phyloP scores from a whole-genome alignment of 2,329 filamentous ascomycete genomes.

The Fusarium verrucosum region DNA sequence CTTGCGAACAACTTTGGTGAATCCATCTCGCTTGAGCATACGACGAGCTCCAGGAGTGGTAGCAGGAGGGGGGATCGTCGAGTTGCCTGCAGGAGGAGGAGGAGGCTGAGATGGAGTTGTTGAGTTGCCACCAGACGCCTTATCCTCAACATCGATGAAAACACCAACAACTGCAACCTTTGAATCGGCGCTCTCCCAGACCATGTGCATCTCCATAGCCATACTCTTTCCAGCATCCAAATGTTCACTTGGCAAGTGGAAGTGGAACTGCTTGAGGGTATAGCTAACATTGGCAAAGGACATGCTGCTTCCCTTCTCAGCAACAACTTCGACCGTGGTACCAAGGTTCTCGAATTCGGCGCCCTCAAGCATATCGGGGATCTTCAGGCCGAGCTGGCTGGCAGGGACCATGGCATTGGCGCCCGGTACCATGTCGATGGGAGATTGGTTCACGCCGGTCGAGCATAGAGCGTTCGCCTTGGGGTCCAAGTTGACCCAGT shows the following conservation, averaged over 20 bases:
- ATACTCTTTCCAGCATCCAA: constrained; percentile 53
- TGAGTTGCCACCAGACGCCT: constrained; percentile 8
- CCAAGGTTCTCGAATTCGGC: constrained; percentile 62
- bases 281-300: constrained; percentile 53
- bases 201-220: constrained; percentile 48
- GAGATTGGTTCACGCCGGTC: constrained; percentile 61
- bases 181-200: constrained; percentile 39
- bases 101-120: no score
- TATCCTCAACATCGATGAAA: constrained; percentile 41
- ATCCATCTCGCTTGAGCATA: constrained; percentile 1
- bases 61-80: no score
- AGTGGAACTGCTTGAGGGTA: constrained; percentile 65
- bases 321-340: constrained; percentile 59
- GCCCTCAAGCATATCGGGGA: constrained; percentile 50
- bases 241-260: constrained; percentile 69
- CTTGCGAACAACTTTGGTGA: constrained; percentile 14
- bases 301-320: constrained; percentile 55
- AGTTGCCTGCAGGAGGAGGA: not conserved
- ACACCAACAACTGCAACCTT: constrained; percentile 46
- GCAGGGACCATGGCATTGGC: constrained; percentile 46
- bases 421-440: constrained; percentile 59
- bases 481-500: constrained; percentile 58
- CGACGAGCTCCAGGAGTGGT: not conserved
- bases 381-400: constrained; percentile 45
- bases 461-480: constrained; percentile 58